phyloP scores from a whole-genome alignment of 2,329 filamentous ascomycete genomes.

The Hypoxylon sp. region DNA sequence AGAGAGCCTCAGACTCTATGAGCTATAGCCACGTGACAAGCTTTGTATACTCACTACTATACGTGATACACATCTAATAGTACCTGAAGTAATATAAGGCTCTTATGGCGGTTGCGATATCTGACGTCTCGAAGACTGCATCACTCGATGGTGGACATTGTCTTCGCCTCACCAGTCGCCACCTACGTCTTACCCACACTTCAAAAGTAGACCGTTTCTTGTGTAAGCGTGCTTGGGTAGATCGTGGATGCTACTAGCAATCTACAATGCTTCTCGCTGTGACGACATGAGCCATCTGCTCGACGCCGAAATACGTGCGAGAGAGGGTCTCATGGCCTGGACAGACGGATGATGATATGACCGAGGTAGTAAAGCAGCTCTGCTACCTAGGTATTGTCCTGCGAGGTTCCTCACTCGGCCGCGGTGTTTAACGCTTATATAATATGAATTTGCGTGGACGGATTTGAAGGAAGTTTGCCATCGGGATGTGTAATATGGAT shows the following conservation, averaged over 20 bases:
- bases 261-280: neutral
- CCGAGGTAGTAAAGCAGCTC: constrained; percentile 7
- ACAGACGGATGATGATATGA: constrained; percentile 12
- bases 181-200: too few relatives aligned
- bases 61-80: too few relatives aligned
- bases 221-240: neutral
- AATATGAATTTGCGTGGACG: neutral
- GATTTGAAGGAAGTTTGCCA: neutral
- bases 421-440: constrained; percentile 31
- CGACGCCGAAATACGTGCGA: neutral
- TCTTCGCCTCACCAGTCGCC: too few relatives aligned
- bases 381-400: neutral
- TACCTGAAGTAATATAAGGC: too few relatives aligned
- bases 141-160: too few relatives aligned
- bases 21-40: too few relatives aligned
- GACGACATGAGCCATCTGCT: neutral
- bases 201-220: too few relatives aligned
- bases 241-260: neutral
- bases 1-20: too few relatives aligned
- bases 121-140: too few relatives aligned
- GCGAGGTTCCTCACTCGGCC: constrained; percentile 7
- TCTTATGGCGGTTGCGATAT: too few relatives aligned
- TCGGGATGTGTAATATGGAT: neutral
- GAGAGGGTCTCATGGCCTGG: neutral
- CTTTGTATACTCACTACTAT: too few relatives aligned